Evolutionary conservation across 768 basidiomycete genomes (phyloP).

Genomic region (Termitomyces sp.): DNA sequence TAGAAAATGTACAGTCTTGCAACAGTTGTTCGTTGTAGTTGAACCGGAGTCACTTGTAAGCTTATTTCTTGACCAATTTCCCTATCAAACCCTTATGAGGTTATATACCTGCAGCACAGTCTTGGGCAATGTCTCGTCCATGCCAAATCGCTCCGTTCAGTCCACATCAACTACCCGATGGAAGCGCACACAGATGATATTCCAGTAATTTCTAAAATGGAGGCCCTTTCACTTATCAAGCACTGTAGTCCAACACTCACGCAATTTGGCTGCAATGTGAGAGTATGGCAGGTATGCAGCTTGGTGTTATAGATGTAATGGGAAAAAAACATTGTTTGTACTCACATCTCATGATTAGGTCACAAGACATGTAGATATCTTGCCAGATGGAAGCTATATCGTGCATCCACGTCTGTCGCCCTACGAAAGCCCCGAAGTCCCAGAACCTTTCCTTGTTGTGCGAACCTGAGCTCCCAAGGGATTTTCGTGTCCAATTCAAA

Average conservation of each 20-base stretch:
- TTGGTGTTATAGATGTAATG: neutral
- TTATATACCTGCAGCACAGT: slow-evolving; percentile 23
- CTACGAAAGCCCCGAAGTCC: slow-evolving; percentile 62
- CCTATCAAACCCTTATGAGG: neutral
- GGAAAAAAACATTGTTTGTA: neutral
- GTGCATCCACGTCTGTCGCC: slow-evolving; percentile 34
- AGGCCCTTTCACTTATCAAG: slow-evolving; percentile 39
- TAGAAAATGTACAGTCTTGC: slow-evolving; percentile 41
- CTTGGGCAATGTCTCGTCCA: slow-evolving; percentile 36
- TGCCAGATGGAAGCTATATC: slow-evolving; percentile 32
- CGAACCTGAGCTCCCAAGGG: slow-evolving; percentile 30
- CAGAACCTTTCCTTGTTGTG: slow-evolving; percentile 69
- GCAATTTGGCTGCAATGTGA: slow-evolving; percentile 64
- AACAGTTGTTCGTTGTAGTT: slow-evolving; percentile 60
- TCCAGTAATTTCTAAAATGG: slow-evolving; percentile 24
- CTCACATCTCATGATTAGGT: slow-evolving; percentile 30
- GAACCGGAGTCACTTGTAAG: slow-evolving; percentile 42
- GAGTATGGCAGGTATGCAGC: slow-evolving; percentile 58
- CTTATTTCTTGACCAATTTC: neutral
- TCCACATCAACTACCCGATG: slow-evolving; percentile 56
- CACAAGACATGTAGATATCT: slow-evolving; percentile 28
- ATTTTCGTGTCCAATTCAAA: neutral
- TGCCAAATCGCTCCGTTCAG: slow-evolving; percentile 41
- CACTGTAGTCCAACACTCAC: slow-evolving; percentile 45
- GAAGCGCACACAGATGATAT: slow-evolving; percentile 20